These are phyloP conservation scores for Rhizoclosmatium globosum DNA, from an alignment of 192 early-diverging fungal genomes.

Conservation along the genomic window DNA sequence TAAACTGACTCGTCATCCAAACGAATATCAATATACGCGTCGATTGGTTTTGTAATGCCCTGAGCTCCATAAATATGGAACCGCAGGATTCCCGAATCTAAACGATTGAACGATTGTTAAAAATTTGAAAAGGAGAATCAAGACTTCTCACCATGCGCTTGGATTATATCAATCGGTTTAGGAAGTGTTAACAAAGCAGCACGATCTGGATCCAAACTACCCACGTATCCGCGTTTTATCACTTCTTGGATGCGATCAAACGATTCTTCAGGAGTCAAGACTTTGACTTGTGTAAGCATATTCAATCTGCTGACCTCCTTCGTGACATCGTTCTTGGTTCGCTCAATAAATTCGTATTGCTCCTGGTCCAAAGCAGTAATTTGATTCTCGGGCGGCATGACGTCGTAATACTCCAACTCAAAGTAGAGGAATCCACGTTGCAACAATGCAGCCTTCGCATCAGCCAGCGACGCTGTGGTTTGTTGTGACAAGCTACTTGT, in stretches of 20 bases:
- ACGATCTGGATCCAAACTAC: not conserved
- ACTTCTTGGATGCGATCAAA: conserved; percentile 3
- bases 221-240: not conserved
- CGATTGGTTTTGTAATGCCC: conserved; percentile 28
- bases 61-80: conserved; percentile 57
- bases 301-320: conserved; percentile 19
- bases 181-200: not conserved
- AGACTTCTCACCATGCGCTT: conserved; percentile 26
- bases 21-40: conserved; percentile 54
- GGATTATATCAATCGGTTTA: conserved; percentile 12
- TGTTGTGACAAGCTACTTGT: no score
- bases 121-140: not conserved
- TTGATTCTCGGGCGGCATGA: not conserved
- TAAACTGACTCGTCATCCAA: conserved; percentile 55
- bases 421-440: conserved; percentile 37
- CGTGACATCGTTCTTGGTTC: conserved; percentile 3
- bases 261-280: conserved; percentile 9
- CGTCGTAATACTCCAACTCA: conserved; percentile 21
- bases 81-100: conserved; percentile 62
- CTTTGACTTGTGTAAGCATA: conserved; percentile 11
- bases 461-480: not conserved
- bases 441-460: not conserved
- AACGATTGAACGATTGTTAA: not conserved
- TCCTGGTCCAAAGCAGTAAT: conserved; percentile 31
- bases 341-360: conserved; percentile 28